Evolutionary conservation across 257 asterid species (phyloP).

Genomic region (Agastache rugosa): DNA sequence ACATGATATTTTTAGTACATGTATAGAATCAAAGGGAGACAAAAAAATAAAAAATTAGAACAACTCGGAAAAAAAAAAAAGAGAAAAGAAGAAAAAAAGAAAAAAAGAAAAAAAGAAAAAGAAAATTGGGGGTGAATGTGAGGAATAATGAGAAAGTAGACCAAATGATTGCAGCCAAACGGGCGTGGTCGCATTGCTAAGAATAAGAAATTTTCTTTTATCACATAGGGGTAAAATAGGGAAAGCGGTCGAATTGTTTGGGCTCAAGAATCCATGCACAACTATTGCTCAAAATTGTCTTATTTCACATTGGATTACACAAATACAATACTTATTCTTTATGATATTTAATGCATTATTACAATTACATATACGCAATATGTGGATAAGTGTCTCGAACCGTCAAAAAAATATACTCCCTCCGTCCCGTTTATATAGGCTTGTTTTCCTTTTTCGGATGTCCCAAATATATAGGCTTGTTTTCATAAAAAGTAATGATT

Average conservation of each 20-base stretch:
- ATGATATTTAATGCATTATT: not conserved
- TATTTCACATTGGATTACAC: not conserved
- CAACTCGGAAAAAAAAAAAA: not conserved
- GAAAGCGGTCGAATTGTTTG: constrained; percentile 18
- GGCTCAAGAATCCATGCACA: constrained; percentile 40
- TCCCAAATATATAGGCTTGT: no score
- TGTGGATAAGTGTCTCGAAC: no score
- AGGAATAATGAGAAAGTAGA: constrained; percentile 67
- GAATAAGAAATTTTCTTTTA: constrained; percentile 47
- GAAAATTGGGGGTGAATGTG: constrained; percentile 18
- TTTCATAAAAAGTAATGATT: no score
- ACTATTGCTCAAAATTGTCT: constrained; percentile 29
- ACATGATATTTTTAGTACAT: no score
- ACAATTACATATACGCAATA: not conserved
- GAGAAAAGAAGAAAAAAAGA: constrained; percentile 10
- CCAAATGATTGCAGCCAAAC: constrained; percentile 75
- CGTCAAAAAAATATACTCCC: no score
- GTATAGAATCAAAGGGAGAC: no score
- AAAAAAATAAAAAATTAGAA: no score
- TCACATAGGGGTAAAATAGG: constrained; percentile 53
- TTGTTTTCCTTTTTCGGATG: no score
- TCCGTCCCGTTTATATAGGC: no score
- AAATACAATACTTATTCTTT: not conserved
- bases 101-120: not conserved
- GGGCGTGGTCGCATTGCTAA: constrained; percentile 72